Conservation (phyloP, 2,329 filamentous ascomycete species). For the Penicillium occitanis region DNA sequence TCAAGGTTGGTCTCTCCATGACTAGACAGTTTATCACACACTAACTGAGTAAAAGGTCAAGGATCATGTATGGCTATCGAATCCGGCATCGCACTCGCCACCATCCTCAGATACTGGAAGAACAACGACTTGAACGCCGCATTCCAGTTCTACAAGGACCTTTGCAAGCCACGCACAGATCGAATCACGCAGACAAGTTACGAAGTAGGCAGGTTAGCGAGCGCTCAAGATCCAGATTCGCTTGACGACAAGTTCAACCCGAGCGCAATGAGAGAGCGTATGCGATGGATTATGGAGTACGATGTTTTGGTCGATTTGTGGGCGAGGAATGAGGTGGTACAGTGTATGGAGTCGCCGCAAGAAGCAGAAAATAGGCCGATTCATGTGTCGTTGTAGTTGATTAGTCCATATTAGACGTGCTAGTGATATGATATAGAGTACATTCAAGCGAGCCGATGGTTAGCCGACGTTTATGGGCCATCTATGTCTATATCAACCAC, state of each 20-base stretch:
- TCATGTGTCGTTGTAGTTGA: not conserved
- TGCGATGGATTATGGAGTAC: conserved; percentile 38
- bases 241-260: not conserved
- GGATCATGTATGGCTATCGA: not conserved
- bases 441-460: not conserved
- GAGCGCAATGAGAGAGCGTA: not conserved
- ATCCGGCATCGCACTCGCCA: not conserved
- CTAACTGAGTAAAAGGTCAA: not conserved
- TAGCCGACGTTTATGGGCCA: no score
- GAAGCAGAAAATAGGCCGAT: not conserved
- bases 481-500: not conserved
- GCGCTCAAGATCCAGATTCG: conserved; percentile 28
- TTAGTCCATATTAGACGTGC: not conserved
- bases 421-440: not conserved
- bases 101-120: conserved; percentile 16
- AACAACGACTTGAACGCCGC: conserved; percentile 29
- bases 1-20: not conserved
- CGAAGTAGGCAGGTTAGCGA: conserved; percentile 39
- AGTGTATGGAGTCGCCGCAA: conserved; percentile 6
- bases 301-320: conserved; percentile 35
- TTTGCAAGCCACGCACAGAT: conserved; percentile 40
- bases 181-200: conserved; percentile 36
- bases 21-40: not conserved
- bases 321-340: conserved; percentile 23
- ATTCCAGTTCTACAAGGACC: conserved; percentile 37